Conservation (phyloP, 2,329 filamentous ascomycete genomes). For the Trichoderma harzianum region DNA sequence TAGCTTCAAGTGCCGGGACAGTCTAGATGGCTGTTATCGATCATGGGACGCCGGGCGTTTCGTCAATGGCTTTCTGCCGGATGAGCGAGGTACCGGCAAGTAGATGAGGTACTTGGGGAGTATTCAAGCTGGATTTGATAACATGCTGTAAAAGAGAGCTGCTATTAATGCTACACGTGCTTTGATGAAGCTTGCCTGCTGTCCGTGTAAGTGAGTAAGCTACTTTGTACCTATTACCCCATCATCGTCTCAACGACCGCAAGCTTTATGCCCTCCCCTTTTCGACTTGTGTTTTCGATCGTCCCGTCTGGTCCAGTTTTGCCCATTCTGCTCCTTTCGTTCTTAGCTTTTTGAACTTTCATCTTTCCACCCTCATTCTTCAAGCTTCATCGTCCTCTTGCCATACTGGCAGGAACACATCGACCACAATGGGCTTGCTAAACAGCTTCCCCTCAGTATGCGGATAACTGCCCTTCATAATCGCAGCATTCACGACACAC, state of each 20-base stretch:
- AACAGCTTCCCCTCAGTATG: slow-evolving; percentile 60
- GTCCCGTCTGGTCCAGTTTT: neutral
- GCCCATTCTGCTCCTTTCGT: neutral
- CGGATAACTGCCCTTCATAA: slow-evolving; percentile 66
- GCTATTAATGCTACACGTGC: neutral
- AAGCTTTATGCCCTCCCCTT: neutral
- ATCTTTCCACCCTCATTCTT: neutral
- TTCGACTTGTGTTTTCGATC: neutral
- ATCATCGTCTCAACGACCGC: neutral
- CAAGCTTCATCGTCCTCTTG: slow-evolving; percentile 14
- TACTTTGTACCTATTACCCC: neutral
- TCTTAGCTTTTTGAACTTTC: neutral
- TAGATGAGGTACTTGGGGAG: neutral
- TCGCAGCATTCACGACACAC: slow-evolving; percentile 75
- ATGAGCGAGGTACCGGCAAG: neutral
- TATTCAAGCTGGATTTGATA: neutral
- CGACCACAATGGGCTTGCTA: slow-evolving; percentile 81
- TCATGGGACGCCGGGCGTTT: neutral
- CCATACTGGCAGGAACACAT: slow-evolving; percentile 65
- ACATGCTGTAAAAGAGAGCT: neutral
- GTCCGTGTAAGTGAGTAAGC: neutral
- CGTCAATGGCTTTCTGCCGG: neutral
- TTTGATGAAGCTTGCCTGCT: neutral
- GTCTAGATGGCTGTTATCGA: neutral
- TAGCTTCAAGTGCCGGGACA: neutral